These are phyloP conservation scores for Carex myosuroides DNA, from an alignment of 176 grass and related monocot genomes.

Conservation along the genomic window DNA sequence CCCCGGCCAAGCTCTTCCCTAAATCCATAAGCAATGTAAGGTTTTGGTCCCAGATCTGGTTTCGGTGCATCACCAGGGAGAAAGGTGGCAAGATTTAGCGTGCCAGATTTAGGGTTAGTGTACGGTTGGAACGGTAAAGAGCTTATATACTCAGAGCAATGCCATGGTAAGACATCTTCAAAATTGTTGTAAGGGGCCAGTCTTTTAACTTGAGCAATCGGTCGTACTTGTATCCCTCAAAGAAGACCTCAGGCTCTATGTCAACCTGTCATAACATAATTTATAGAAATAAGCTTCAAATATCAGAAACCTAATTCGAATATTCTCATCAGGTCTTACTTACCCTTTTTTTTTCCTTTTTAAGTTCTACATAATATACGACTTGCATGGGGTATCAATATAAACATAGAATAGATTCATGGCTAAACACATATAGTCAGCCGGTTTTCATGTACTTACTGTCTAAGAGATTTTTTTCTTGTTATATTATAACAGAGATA, in stretches of 20 bases:
- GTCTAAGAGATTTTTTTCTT: background rate
- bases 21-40: conserved; percentile 75
- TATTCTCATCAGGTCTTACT: background rate
- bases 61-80: conserved; percentile 45
- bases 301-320: background rate
- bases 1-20: conserved; percentile 62
- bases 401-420: too few relatives aligned
- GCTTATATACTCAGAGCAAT: conserved; percentile 59
- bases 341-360: too few relatives aligned
- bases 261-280: conserved; percentile 40
- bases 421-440: too few relatives aligned
- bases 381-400: background rate
- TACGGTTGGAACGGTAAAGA: conserved; percentile 74
- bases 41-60: conserved; percentile 71
- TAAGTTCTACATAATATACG: background rate
- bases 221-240: conserved; percentile 41
- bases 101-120: conserved; percentile 61
- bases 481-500: background rate
- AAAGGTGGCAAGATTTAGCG: conserved; percentile 60
- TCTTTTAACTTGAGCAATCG: conserved; percentile 53
- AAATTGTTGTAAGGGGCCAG: conserved; percentile 56
- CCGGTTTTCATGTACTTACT: background rate
- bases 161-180: conserved; percentile 58
- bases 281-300: conserved; percentile 12
- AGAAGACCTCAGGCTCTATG: conserved; percentile 54